Conservation (phyloP, 164 flowering plant genomes). For the Liquidambar formosana region DNA sequence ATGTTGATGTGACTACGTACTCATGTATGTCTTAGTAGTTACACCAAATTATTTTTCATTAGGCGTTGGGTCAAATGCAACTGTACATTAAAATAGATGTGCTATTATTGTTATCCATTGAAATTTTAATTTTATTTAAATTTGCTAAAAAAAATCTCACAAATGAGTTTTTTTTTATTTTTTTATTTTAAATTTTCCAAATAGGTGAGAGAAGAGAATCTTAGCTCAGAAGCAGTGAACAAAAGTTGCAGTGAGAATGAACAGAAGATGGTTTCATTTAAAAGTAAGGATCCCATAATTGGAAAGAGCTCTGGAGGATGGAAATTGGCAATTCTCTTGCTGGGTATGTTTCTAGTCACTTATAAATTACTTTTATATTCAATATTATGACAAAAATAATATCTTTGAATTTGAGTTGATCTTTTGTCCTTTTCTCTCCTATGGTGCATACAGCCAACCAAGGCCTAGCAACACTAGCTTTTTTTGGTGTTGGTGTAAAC, state of each 20-base stretch:
- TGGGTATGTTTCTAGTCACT: conserved; percentile 34
- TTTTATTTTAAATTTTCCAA: not conserved
- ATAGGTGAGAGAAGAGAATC: conserved; percentile 10
- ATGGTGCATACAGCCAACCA: conserved; percentile 63
- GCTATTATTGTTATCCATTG: too few relatives aligned
- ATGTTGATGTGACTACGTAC: too few relatives aligned
- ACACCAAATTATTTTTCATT: too few relatives aligned
- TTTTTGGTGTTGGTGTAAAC: conserved; percentile 88
- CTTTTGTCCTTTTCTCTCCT: not conserved
- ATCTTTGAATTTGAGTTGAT: not conserved
- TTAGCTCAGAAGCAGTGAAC: not conserved
- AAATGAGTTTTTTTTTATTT: not conserved
- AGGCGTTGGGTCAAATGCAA: too few relatives aligned
- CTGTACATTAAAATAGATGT: too few relatives aligned
- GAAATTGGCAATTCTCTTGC: conserved; percentile 43
- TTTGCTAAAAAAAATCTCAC: too few relatives aligned
- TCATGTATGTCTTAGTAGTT: too few relatives aligned
- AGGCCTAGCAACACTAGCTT: conserved; percentile 79
- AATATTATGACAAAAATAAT: too few relatives aligned
- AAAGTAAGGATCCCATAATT: conserved; percentile 19
- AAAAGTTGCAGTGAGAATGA: conserved; percentile 1
- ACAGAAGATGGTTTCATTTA: conserved; percentile 2
- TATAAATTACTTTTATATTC: not conserved
- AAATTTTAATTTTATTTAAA: too few relatives aligned
- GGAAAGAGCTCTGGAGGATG: conserved; percentile 44